Evolutionary conservation across 108 stramenopile genomes (phyloP), one percentile per base, ranked within the genome.

Genomic region (Nitzschia sp.): DNA sequence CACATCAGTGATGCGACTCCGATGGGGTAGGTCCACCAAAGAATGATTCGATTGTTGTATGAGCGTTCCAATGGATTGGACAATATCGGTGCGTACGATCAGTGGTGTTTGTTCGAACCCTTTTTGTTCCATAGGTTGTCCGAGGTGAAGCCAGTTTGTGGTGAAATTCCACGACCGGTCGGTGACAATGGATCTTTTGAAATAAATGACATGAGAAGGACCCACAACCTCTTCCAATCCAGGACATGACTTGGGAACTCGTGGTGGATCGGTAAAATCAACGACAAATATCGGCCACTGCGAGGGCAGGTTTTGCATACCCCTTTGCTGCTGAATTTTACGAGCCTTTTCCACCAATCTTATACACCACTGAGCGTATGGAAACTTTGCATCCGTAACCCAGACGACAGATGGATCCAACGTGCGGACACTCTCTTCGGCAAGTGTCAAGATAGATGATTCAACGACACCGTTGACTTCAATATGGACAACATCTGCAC

Each of bases 231-330:
- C 41, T 75, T 75, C 74, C 56, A 75, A 46, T 19, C 8, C 21
- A 23, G 11, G 25, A 45, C 74, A 75, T 4, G 38, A 35, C 21
- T 62, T 36, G 48, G 48, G 48, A 22, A 45, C 36, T 1, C 31
- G 15, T 53, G 65, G 54, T 27, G 55, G 36, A 45, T 75, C 74
- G 0, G 60, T 75, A 63, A 75, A 75, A 38, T 68, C 67, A 9
- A 68, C 59, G 41, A 75, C 68, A 59, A 45, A 75, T 6, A 75
- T 63, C n/a, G 74, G 74, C 74, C 74, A 75, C 22, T 28, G 26
- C 59, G 55, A 23, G 22, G 74, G 74, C 15, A 64, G 1, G 11
- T 13, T 6, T 21, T 44, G 3, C 21, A 5, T 30, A n/a, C 27
- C 38, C 0, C 74, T 66, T n/a, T 28, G 11, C 25, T 60, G 34